A percentile compares a stretch with the other conserved stretches of the same genome.
Conservation (phyloP, 805 yeast species). For the Zygosaccharomyces bailii region DNA sequence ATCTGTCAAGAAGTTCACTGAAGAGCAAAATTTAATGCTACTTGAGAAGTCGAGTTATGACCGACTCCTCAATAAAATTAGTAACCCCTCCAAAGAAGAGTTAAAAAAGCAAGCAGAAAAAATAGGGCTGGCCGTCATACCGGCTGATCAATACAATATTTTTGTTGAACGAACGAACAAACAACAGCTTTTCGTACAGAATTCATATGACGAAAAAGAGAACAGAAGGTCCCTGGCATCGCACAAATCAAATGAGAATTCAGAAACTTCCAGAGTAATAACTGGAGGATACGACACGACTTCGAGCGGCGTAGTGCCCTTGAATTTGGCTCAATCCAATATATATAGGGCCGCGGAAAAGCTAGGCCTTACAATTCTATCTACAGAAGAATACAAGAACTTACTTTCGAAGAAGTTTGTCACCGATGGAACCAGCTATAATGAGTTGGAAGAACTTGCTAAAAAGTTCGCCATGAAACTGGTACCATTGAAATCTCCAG, state of each 20-base stretch:
- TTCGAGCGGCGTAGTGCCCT: constrained; percentile 32
- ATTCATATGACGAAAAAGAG: constrained; percentile 29
- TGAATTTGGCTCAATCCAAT: constrained; percentile 34
- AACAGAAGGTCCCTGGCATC: constrained; percentile 28
- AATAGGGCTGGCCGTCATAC: constrained; percentile 31
- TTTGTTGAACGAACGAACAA: constrained; percentile 8
- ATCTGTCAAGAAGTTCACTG: constrained; percentile 24
- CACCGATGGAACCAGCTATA: constrained; percentile 28
- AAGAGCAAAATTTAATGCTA: constrained; percentile 29
- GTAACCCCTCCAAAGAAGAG: constrained; percentile 30
- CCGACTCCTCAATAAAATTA: constrained; percentile 15
- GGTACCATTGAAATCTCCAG: constrained; percentile 25
- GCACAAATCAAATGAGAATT: constrained; percentile 34
- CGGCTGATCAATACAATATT: constrained; percentile 19
- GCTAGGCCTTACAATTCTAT: constrained; percentile 43
- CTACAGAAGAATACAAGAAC: constrained; percentile 42
- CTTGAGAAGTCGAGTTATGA: constrained; percentile 28
- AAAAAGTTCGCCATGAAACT: constrained; percentile 36
- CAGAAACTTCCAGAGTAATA: constrained; percentile 37
- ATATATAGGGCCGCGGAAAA: constrained; percentile 38
- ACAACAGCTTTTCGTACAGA: constrained; percentile 26
- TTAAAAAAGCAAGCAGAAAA: constrained; percentile 31
- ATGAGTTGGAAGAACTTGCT: constrained; percentile 36
- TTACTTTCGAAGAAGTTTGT: constrained; percentile 32
- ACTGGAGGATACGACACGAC: constrained; percentile 36